Percentiles rank a stretch among this genome's conserved stretches.
These are phyloP conservation scores for Kandelia obovata DNA, from an alignment of 345 rosid genomes.

Conservation along the genomic window DNA sequence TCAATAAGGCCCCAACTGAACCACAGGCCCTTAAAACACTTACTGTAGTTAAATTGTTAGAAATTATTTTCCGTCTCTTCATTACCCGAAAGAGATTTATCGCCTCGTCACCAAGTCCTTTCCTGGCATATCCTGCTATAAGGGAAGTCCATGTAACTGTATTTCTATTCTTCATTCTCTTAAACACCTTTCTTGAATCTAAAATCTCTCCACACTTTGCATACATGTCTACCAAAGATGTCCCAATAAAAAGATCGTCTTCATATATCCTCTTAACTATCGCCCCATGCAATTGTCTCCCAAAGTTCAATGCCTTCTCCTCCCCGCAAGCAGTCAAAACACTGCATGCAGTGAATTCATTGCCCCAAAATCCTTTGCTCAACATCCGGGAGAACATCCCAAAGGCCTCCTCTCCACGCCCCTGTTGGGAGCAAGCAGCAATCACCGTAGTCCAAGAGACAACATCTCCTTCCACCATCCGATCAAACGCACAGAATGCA, in stretches of 20 bases:
- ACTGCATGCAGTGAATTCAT: slow-evolving; percentile 69
- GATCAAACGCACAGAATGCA: slow-evolving; percentile 49
- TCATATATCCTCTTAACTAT: slow-evolving; percentile 54
- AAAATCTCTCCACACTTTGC: slow-evolving; percentile 74
- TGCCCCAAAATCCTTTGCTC: slow-evolving; percentile 55
- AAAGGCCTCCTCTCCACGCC: slow-evolving; percentile 52
- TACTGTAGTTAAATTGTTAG: slow-evolving; percentile 63
- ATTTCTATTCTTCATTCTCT: slow-evolving; percentile 62
- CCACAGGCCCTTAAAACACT: slow-evolving; percentile 87
- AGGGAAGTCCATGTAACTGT: slow-evolving; percentile 87
- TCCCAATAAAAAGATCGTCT: slow-evolving; percentile 61
- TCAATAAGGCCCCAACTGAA: slow-evolving; percentile 43
- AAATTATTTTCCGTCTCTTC: slow-evolving; percentile 59
- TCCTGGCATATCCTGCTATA: slow-evolving; percentile 78
- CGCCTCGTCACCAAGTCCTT: slow-evolving; percentile 76
- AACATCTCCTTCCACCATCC: slow-evolving; percentile 63
- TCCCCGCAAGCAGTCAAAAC: slow-evolving; percentile 72
- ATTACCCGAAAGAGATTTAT: slow-evolving; percentile 63
- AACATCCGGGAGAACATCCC: slow-evolving; percentile 58
- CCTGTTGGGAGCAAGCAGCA: slow-evolving; percentile 72
- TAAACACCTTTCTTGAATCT: slow-evolving; percentile 61
- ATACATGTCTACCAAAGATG: slow-evolving; percentile 84
- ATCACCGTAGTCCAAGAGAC: slow-evolving; percentile 82
- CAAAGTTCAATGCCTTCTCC: slow-evolving; percentile 48
- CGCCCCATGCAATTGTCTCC: slow-evolving; percentile 69